Conservation (phyloP, 257 asterid genomes). For the Fraxinus pennsylvanica region DNA sequence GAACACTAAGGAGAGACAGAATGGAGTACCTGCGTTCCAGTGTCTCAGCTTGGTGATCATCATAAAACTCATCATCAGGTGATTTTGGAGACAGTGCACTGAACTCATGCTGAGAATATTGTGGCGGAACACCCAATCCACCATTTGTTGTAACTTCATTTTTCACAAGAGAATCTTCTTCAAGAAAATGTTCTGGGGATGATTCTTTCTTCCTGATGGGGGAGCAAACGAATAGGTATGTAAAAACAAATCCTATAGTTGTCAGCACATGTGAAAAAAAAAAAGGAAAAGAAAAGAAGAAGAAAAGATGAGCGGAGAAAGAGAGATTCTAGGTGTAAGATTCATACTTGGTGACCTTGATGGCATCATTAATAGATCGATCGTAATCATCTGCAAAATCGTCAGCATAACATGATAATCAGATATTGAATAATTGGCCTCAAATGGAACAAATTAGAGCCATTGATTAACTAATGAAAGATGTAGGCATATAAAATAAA, state of each 20-base stretch:
- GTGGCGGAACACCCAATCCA: constrained; percentile 64
- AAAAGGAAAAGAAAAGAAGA: neutral
- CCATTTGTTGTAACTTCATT: constrained; percentile 63
- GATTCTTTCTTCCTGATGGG: constrained; percentile 59
- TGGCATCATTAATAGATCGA: constrained; percentile 86
- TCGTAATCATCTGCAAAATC: constrained; percentile 73
- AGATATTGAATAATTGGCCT: constrained; percentile 16
- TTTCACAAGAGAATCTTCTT: constrained; percentile 53
- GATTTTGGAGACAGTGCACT: constrained; percentile 62
- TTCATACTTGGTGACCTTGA: constrained; percentile 86
- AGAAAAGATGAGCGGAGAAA: neutral
- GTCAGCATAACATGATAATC: constrained; percentile 5
- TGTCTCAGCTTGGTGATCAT: constrained; percentile 47
- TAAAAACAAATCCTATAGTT: neutral
- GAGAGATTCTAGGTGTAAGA: constrained; percentile 19
- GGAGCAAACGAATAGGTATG: neutral
- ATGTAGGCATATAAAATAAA: no score
- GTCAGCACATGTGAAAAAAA: neutral
- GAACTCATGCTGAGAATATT: constrained; percentile 44
- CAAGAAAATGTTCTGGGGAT: constrained; percentile 57
- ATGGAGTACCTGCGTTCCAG: constrained; percentile 68
- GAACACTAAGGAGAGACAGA: neutral
- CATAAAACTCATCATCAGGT: constrained; percentile 53
- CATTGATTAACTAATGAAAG: neutral
- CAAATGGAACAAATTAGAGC: constrained; percentile 7